Base-by-base conservation (phyloP, 257 asterid genomes). In the Fraxinus excelsior region DNA sequence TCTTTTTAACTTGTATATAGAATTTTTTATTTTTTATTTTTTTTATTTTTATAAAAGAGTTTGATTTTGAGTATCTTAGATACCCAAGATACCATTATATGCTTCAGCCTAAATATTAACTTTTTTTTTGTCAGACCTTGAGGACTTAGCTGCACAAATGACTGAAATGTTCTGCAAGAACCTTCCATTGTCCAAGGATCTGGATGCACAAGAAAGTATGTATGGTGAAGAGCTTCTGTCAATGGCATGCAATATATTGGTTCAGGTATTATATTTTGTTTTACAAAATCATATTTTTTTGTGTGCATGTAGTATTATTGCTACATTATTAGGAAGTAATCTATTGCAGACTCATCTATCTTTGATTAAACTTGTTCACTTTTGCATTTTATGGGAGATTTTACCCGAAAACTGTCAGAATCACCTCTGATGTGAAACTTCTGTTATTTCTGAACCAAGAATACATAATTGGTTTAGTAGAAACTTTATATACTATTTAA, bases 181-280 rank as follows among this genome's bases (percentile, higher is more conserved):
- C 81, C 97, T 96, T 82, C 88, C 95, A 0, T 82, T 93, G 62
- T 96, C 99, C 53, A 93, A 89, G 84, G 92, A 91, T 46, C 82
- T 93, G 86, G 99, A 96, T 84, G 85, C 80, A 53, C 97, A 93
- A 81, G 99, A 96, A 84, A 90, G 83, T 84, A 84, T 96, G 98
- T 77, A 87, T 71, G 97, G 98, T 26, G 98, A 96, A 85, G 99
- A 96, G 85, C 99, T 96, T 82, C 81, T 93, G 82, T 84, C 97
- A 56, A 81, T 96, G 95, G 89, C 94, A 74, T 88, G 95, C 83
- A 86, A 80, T 82, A 72, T 93, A 86, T 87, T 96, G 94, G 94
- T 96, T 80, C 98, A 96, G 98, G 99, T 96, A 89, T 72, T 80
- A 42, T 78, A 44, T 76, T 70, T 42, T 77, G 69, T 60, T 72